These are phyloP conservation scores for carrot (Daucus carota) DNA, from an alignment of 129 eudicot species.

Conservation along the genomic window DNA sequence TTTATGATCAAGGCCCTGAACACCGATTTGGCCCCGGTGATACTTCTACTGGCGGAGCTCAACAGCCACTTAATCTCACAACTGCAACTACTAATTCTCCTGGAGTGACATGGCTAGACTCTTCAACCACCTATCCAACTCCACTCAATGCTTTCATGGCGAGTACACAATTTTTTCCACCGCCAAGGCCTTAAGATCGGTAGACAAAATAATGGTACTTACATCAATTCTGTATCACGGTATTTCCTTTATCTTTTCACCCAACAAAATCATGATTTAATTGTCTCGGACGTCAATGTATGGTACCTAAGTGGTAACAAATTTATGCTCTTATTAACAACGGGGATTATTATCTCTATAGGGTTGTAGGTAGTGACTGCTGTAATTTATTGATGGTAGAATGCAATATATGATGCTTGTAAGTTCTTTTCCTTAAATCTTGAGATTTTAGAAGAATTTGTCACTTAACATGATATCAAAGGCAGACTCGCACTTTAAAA, in stretches of 20 bases:
- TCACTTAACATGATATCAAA: too few species aligned
- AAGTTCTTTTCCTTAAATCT: too few species aligned
- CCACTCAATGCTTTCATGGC: constrained; percentile 80
- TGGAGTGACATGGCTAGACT: constrained; percentile 37
- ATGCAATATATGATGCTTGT: too few species aligned
- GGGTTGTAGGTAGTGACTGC: too few species aligned
- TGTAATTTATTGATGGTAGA: too few species aligned
- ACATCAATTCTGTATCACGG: background rate
- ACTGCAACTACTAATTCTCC: constrained; percentile 15
- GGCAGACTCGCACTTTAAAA: too few species aligned
- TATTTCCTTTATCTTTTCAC: background rate
- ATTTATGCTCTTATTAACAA: too few species aligned
- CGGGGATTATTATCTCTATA: too few species aligned
- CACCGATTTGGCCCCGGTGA: constrained; percentile 27
- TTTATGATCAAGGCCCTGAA: constrained; percentile 79
- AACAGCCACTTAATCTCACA: constrained; percentile 41
- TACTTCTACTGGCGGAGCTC: constrained; percentile 44
- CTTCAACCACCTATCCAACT: constrained; percentile 47
- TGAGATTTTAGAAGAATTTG: too few species aligned
- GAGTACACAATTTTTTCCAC: constrained; percentile 87
- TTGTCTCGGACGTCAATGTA: background rate
- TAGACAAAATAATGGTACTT: background rate
- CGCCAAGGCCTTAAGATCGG: constrained; percentile 56
- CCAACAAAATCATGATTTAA: constrained; percentile 14
- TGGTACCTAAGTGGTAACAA: background rate